Evolutionary conservation across 768 basidiomycete species (phyloP), one percentile per base, ranked within the genome.

Genomic region (Chalciporus pseudorubinellus): DNA sequence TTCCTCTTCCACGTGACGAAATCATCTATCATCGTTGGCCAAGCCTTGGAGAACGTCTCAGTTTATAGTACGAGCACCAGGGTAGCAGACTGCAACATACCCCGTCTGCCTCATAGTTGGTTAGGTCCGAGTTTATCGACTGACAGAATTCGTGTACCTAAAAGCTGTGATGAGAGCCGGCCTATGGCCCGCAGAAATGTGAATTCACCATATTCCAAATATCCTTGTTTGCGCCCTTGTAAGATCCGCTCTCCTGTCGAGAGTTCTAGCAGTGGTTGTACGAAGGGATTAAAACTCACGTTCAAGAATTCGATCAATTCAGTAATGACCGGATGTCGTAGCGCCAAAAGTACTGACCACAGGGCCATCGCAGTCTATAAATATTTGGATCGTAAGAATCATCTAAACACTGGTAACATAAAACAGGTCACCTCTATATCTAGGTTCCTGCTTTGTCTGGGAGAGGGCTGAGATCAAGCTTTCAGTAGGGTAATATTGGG

Each of bases 221-320:
- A 69, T 94, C 91, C 62, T 89, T 89, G 67, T 90, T 92, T 13
- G 84, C 81, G 0, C 84, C 87, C 62, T 85, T 91, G 70, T 89
- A 90, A 4, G 72, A 76, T 7, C 77, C 79, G 53, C 68, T 74
- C 45, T 80, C 71, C 71, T 75, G 50, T 47, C 33, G 11, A 33
- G 13, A 9, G 21, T 44, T 8, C 38, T 42, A 11, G 41, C 19
- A 26, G 26, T 26, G 34, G 24, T 5, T 31, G 36, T 41, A 26
- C 14, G 33, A 19, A 20, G 3, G 28, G 2, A 11, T 14, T 4
- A n/a, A 8, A 77, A 8, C 55, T 57, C 56, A 89, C 91, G 41
- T 63, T 72, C 51, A 93, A 82, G 62, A 84, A 93, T 39, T 77
- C 74, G 39, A 84, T 68, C 28, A 93, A 72, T 38, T 87, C 82